Evolutionary conservation across 2,329 filamentous ascomycete species (phyloP).

Genomic region (Biscogniauxia marginata): DNA sequence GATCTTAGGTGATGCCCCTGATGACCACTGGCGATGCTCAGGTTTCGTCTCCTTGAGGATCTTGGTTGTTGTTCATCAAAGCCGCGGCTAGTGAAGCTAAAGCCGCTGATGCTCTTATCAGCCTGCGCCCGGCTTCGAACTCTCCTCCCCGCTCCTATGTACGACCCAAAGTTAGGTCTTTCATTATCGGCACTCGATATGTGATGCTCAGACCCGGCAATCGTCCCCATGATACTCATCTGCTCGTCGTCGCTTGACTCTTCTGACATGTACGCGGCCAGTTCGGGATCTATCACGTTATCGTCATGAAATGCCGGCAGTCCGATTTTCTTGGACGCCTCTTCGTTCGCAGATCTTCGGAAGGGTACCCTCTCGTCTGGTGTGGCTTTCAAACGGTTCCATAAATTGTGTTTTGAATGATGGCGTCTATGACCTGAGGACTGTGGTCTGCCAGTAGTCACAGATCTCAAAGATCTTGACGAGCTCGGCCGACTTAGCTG

Average conservation of each 20-base stretch:
- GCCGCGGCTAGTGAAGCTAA: slow-evolving; percentile 69
- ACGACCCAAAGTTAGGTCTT: slow-evolving; percentile 67
- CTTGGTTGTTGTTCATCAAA: slow-evolving; percentile 64
- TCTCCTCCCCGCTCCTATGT: slow-evolving; percentile 72
- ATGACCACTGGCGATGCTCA: slow-evolving; percentile 77
- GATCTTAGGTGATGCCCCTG: slow-evolving; percentile 72
- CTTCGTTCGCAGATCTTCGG: slow-evolving; percentile 68
- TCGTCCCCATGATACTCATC: slow-evolving; percentile 76
- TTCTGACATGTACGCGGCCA: slow-evolving; percentile 94
- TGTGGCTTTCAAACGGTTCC: slow-evolving; percentile 69
- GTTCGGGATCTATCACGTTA: slow-evolving; percentile 95
- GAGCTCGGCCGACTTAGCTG: slow-evolving; percentile 89
- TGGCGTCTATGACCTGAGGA: slow-evolving; percentile 81
- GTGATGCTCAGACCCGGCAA: slow-evolving; percentile 64
- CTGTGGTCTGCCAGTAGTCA: slow-evolving; percentile 66
- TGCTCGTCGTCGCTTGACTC: slow-evolving; percentile 92
- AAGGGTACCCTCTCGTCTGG: slow-evolving; percentile 86
- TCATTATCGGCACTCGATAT: slow-evolving; percentile 72
- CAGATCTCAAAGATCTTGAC: slow-evolving; percentile 80
- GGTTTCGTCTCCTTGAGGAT: slow-evolving; percentile 70
- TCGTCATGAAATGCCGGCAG: slow-evolving; percentile 96
- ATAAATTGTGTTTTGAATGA: slow-evolving; percentile 81
- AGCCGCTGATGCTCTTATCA: slow-evolving; percentile 71
- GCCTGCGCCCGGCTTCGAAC: slow-evolving; percentile 65
- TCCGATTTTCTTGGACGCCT: slow-evolving; percentile 61